Evolutionary conservation across 352 stramenopile species (phyloP).

Genomic region (Globisporangium megalacanthum): DNA sequence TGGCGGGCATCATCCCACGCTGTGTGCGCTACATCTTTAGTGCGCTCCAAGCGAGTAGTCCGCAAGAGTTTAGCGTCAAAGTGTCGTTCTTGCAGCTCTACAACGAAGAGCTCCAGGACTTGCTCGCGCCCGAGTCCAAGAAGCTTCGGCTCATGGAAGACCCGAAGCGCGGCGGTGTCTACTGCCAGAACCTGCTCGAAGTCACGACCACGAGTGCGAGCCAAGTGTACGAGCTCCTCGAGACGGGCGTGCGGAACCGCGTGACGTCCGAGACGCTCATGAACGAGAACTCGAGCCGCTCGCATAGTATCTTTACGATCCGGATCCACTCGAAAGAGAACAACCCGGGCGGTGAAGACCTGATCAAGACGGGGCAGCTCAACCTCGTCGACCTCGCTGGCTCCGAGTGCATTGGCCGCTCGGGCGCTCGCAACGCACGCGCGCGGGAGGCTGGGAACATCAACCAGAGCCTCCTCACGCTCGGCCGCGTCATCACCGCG

Average conservation of each 20-base stretch:
- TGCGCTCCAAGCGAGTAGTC: slow-evolving; percentile 77
- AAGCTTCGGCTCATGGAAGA: slow-evolving; percentile 88
- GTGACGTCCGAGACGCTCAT: slow-evolving; percentile 91
- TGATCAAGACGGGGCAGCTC: slow-evolving; percentile 89
- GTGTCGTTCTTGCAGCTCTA: slow-evolving; percentile 99
- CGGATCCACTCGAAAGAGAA: slow-evolving; percentile 95
- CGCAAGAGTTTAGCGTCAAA: slow-evolving; percentile 91
- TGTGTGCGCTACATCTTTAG: slow-evolving; percentile 95
- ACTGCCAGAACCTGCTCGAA: slow-evolving; percentile 89
- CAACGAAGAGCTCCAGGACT: slow-evolving; percentile 97
- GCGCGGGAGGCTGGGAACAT: slow-evolving; percentile 94
- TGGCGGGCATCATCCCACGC: slow-evolving; percentile 93
- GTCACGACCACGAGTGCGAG: slow-evolving; percentile 73
- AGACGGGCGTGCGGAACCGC: slow-evolving; percentile 89
- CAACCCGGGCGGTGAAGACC: slow-evolving; percentile 85
- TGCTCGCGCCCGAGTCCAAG: slow-evolving; percentile 84
- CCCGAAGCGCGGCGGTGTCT: slow-evolving; percentile 78
- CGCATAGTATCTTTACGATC: slow-evolving; percentile 98
- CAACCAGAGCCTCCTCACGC: slow-evolving; percentile 97
- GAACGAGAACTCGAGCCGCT: slow-evolving; percentile 95
- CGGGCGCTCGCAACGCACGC: slow-evolving; percentile 81
- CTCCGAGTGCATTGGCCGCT: slow-evolving; percentile 91
- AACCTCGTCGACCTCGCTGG: slow-evolving; percentile 98
- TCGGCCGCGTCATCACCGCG: slow-evolving; percentile 96
- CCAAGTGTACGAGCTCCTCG: slow-evolving; percentile 86